phyloP scores from a whole-genome alignment of 176 grass and related monocot species.

The Triticum timopheevii region DNA sequence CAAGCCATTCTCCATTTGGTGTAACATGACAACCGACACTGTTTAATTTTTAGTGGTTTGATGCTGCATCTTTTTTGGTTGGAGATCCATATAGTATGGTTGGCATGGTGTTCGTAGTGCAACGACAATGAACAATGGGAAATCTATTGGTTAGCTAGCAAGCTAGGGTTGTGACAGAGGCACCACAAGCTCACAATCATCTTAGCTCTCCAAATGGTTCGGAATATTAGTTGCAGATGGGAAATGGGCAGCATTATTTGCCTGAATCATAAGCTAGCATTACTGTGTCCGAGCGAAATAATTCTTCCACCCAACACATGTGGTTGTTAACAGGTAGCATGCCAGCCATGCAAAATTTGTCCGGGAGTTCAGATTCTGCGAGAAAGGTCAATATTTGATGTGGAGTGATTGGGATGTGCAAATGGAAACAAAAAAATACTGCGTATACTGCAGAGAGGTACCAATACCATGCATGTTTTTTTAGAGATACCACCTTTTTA shows the following conservation, averaged over 20 bases:
- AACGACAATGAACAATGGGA: not conserved
- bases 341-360: slow-evolving; percentile 25
- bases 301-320: not conserved
- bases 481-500: not conserved
- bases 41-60: not conserved
- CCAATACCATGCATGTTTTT: not conserved
- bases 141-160: not conserved
- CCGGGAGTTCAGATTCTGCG: not conserved
- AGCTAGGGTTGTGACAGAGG: not conserved
- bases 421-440: not conserved
- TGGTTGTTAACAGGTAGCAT: not conserved
- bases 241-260: not conserved
- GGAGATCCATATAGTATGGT: not conserved
- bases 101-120: not conserved
- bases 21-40: not conserved
- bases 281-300: not conserved
- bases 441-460: too few relatives aligned
- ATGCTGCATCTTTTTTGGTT: not conserved
- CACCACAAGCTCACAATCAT: not conserved
- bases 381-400: not conserved
- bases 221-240: not conserved
- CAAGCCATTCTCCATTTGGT: not conserved
- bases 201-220: not conserved
- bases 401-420: slow-evolving; percentile 10
- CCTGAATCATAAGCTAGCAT: not conserved